Base-by-base conservation (phyloP, 257 asterid genomes). In the Capsicum chinense region DNA sequence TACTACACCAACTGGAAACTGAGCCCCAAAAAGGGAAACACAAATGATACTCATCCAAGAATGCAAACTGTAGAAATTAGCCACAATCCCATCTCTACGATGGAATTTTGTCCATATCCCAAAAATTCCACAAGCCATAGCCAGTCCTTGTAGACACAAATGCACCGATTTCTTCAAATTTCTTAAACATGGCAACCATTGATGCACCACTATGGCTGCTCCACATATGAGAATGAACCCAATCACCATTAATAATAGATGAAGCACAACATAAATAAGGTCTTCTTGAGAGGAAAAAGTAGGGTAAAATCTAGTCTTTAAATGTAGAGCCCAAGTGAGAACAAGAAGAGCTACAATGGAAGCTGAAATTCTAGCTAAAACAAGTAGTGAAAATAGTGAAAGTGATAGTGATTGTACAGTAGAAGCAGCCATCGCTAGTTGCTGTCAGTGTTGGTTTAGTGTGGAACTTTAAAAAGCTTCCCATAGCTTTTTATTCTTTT, bases 191-290 rank as follows among this genome's bases (percentile, higher is more conserved):
- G 94, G 94, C 89, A 94, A 86, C 95, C 95, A 93, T 87, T 90
- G 94, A 86, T 95, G 95, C 88, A 95, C 97, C 84, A 95, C 89
- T 82, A 95, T 95, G 76, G 99, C 98, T 93, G 92, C 98, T 86
- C 97, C 98, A 86, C 97, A 93, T 37, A 95, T 79, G 50, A 95
- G 88, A 87, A 95, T 95, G 88, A 95, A 93, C 33, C 98, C 98
- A 82, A 95, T 95, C 86, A 95, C 98, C 98, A 93, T 95, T n/a
- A 92, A 26, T 92, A 95, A 84, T 85, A 97, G 99, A 84, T 95
- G 99, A 90, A 94, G 87, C 70, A 93, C 97, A 86, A 92, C 91
- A 87, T 85, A 95, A 85, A 93, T 88, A 83, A 87, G 95, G 89
- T 89, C 89, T 80, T 92, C 91, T 83, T 91, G 90, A 13, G 94